Evolutionary conservation across 1,284 basidiomycete species (phyloP).

Genomic region (Chiua sp.): DNA sequence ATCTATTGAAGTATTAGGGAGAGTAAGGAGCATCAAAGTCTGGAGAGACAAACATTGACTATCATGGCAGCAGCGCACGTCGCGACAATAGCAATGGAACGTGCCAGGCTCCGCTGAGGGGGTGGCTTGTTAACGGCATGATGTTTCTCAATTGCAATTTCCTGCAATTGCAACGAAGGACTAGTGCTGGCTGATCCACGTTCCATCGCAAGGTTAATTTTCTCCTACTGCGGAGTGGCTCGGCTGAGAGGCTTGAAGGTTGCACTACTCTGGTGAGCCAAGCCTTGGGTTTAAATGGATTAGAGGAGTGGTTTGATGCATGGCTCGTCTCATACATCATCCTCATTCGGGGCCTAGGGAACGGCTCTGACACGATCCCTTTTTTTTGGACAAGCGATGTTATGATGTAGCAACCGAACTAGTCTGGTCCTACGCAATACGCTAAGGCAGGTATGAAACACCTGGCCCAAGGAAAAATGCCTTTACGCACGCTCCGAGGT

Average conservation of each 20-base stretch:
- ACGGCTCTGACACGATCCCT: neutral
- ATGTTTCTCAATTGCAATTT: constrained; percentile 19
- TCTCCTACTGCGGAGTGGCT: neutral
- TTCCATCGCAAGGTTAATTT: constrained; percentile 13
- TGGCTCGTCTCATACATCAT: neutral
- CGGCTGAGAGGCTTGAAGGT: neutral
- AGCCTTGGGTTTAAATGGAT: neutral
- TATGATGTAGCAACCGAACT: too few relatives aligned
- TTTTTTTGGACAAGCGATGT: neutral
- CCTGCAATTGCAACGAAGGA: constrained; percentile 10
- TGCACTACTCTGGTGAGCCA: constrained; percentile 2
- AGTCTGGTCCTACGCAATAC: too few relatives aligned
- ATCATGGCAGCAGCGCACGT: constrained; percentile 61
- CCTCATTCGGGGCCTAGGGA: neutral
- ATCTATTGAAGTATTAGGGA: constrained; percentile 34
- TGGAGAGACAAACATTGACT: constrained; percentile 49
- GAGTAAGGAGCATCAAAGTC: neutral
- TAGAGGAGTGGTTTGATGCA: neutral
- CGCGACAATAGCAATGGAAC: constrained; percentile 50
- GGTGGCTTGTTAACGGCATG: neutral
- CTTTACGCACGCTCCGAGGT: too few relatives aligned
- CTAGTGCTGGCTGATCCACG: neutral
- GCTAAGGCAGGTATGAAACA: too few relatives aligned
- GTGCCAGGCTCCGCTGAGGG: constrained; percentile 27
- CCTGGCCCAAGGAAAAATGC: too few relatives aligned